Base-by-base conservation (phyloP, 1,284 basidiomycete genomes). In the Cryptococcus sp. region DNA sequence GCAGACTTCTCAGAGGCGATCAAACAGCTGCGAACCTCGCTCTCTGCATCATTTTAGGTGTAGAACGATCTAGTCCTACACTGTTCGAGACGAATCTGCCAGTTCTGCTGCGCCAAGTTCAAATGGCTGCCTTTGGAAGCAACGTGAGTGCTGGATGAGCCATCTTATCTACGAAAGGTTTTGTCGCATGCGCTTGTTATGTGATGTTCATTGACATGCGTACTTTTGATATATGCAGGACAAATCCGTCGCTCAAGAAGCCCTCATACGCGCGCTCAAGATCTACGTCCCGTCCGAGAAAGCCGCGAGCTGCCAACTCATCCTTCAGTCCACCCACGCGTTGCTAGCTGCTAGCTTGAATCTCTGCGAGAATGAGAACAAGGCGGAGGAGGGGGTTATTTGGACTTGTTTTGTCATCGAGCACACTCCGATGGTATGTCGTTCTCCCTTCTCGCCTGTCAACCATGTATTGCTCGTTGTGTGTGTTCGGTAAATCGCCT, bases 371-470 rank as follows among this genome's bases (percentile, higher is more conserved):
- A 40, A 59, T 4, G 23, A 20, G 3, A 19, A 55, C 15, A 64
- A 56, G 20, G 50, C 44, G 15, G 52, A 57, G 26, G 57, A 61
- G 41, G 70, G 68, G 1, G 61, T 67, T 3, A 50, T 55, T 3
- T 73, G 71, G 71, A 50, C 58, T 22, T 73, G 71, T 48, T 70
- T 70, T 57, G 59, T 73, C 38, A 61, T 71, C n/a, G 50, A 67
- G 41, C 53, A 70, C 43, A 66, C 60, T 8, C 71, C 71, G 11
- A 67, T 73, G 62, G 71, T 70, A 29, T 46, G 65, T 59, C 34
- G 37, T 8, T 29, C 26, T 20, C 29, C 16, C 8, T 51, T 8
- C 11, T 19, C n/a, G 5, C 37, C 40, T 38, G 17, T 23, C 50
- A 10, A 7, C 13, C 3, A n/a, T 46, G 11, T 8, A 44, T 19